Evolutionary conservation across 1,139 yeast genomes (phyloP), one percentile per base, ranked within the genome.

Genomic region (Wickerhamiella pararugosa): DNA sequence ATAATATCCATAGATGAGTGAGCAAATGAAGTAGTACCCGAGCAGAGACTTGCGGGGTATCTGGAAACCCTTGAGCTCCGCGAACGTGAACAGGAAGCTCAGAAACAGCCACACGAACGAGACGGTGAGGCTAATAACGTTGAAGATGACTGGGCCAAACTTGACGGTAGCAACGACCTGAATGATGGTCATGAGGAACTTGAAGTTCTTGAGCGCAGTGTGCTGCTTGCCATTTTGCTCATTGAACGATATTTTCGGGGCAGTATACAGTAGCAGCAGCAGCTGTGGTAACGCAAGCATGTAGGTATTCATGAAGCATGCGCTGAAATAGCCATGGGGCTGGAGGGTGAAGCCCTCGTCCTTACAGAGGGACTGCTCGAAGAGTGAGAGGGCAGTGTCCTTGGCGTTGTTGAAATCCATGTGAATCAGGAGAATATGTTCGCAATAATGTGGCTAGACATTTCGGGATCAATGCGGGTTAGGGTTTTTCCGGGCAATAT

Each of bases 1-100:
- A 10, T 38, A 39, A 48, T 51, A 51, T 38, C 54, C 54, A 6
- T 44, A 34, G 21, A 43, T 48, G 6, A 44, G 51, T 8, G 54
- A 44, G 26, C 44, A 42, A 9, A 47, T 27, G 42, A 47, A 47
- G 47, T 44, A 51, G 49, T 51, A 51, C 15, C 45, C 35, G 41
- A 51, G 51, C 8, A 51, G 41, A 15, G 51, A 43, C 43, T 43
- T 42, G 34, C 39, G 43, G 11, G 52, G 49, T 11, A 51, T 44
- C 10, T 30, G 30, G 10, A 49, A 48, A 37, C 54, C 54, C 43
- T 51, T 51, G 25, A 51, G 34, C 35, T 51, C 54, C 37, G 47
- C 33, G 44, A 43, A 51, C n/a, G 50, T 41, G 29, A 49, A 43
- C 31, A 50, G 36, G 26, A 51, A 51, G 29, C 44, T 39, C 8